These are phyloP conservation scores for Aspergillus pseudoterreus DNA, from an alignment of 2,329 filamentous ascomycete genomes.

Conservation along the genomic window DNA sequence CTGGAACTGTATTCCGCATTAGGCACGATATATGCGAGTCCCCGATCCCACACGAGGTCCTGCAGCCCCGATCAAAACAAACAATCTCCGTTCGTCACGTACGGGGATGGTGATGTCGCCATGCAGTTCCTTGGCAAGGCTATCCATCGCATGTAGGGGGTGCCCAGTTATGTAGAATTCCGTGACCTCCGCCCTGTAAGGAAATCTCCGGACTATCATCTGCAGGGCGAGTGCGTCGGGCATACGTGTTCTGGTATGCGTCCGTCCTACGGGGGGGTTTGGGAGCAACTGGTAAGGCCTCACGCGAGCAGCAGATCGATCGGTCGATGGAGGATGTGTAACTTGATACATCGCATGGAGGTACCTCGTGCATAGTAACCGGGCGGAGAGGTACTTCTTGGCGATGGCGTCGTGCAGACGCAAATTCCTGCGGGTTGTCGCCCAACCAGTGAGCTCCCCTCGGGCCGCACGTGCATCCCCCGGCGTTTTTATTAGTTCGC, in stretches of 20 bases:
- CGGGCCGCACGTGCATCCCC: neutral
- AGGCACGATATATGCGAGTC: neutral
- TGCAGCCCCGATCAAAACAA: slow-evolving; percentile 3
- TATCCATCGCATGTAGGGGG: neutral
- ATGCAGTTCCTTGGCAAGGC: neutral
- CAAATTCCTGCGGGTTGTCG: neutral
- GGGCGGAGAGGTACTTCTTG: too few relatives aligned
- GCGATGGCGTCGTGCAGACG: neutral
- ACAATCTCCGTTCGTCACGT: neutral
- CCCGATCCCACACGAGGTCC: neutral
- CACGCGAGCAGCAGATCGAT: too few relatives aligned
- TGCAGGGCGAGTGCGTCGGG: neutral
- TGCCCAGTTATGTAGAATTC: slow-evolving; percentile 16
- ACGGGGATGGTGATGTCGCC: neutral
- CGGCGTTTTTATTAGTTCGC: neutral
- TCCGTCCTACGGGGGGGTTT: too few relatives aligned
- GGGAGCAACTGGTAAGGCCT: too few relatives aligned
- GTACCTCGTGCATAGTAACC: too few relatives aligned
- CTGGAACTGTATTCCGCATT: neutral
- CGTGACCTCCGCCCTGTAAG: slow-evolving; percentile 5
- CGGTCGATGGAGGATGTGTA: too few relatives aligned
- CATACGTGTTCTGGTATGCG: neutral
- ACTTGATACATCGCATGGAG: too few relatives aligned
- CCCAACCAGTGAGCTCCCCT: neutral
- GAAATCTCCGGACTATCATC: slow-evolving; percentile 4